Conservation (phyloP, 2,329 filamentous ascomycete genomes). For the Colletotrichum noveboracense region DNA sequence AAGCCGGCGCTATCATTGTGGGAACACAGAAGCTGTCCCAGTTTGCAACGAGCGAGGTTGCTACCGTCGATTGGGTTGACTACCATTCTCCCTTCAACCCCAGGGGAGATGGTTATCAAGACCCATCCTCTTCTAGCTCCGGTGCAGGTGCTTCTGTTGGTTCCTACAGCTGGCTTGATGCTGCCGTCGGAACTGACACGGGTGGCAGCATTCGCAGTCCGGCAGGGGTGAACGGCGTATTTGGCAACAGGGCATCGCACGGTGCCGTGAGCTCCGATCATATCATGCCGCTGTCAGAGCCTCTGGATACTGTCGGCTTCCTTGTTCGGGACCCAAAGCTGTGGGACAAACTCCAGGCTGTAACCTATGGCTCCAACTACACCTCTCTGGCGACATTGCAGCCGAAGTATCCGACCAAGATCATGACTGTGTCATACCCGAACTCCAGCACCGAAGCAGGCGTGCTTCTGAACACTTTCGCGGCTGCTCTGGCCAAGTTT, state of each 20-base stretch:
- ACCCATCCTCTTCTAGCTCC: slow-evolving; percentile 50
- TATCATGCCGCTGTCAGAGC: slow-evolving; percentile 43
- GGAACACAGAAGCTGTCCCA: slow-evolving; percentile 53
- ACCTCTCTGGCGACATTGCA: not conserved
- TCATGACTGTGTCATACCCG: not conserved
- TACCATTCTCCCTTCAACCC: slow-evolving; percentile 49
- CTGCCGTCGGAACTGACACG: slow-evolving; percentile 24
- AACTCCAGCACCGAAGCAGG: not conserved
- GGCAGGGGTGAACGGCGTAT: slow-evolving; percentile 43
- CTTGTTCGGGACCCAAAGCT: slow-evolving; percentile 37
- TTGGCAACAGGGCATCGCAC: slow-evolving; percentile 39
- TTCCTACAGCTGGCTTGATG: slow-evolving; percentile 28
- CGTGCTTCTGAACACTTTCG: not conserved
- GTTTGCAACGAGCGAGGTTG: slow-evolving; percentile 48
- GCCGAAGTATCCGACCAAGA: not conserved
- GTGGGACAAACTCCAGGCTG: not conserved
- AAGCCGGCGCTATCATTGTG: slow-evolving; percentile 60
- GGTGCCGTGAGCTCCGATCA: slow-evolving; percentile 41
- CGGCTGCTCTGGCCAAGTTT: not conserved
- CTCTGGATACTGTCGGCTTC: not conserved
- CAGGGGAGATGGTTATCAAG: slow-evolving; percentile 52
- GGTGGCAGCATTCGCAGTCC: slow-evolving; percentile 50
- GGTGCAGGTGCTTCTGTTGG: slow-evolving; percentile 33
- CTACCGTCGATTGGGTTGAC: slow-evolving; percentile 55
- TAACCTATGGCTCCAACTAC: not conserved